These are phyloP conservation scores for Parathielavia hyrcaniae DNA, from an alignment of 495 filamentous ascomycete genomes.

Conservation along the genomic window DNA sequence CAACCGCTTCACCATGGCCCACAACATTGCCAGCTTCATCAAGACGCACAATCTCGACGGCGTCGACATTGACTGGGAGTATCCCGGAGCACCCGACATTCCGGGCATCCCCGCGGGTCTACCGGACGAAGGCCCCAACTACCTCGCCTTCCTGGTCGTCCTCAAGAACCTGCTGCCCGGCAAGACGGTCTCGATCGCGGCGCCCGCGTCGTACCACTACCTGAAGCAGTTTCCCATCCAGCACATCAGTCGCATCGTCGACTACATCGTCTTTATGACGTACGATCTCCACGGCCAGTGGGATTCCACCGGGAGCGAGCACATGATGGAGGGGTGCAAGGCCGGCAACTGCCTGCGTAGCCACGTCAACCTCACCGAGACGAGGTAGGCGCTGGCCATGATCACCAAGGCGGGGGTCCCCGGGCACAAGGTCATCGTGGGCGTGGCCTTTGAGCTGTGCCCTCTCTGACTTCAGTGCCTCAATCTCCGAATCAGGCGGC, in stretches of 20 bases:
- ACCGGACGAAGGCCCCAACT: slow-evolving; percentile 19
- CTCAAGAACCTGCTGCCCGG: slow-evolving; percentile 18
- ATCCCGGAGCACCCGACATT: slow-evolving; percentile 34
- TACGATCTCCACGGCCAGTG: slow-evolving; percentile 32
- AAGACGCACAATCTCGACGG: slow-evolving; percentile 33
- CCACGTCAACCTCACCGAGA: slow-evolving; percentile 45
- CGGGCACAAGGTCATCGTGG: no score
- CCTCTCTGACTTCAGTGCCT: no score
- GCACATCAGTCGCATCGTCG: slow-evolving; percentile 18
- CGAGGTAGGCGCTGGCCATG: slow-evolving; percentile 31
- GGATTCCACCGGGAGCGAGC: slow-evolving; percentile 14
- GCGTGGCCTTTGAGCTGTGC: no score
- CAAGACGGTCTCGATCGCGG: slow-evolving; percentile 26
- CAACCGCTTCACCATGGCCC: slow-evolving; percentile 24
- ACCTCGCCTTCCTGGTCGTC: slow-evolving; percentile 21
- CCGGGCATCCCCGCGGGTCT: slow-evolving; percentile 20
- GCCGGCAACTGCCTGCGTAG: slow-evolving; percentile 38
- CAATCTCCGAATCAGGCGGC: no score
- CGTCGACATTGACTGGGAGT: slow-evolving; percentile 40
- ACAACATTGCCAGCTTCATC: slow-evolving; percentile 29
- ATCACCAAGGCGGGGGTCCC: no score
- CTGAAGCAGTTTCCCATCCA: slow-evolving; percentile 20
- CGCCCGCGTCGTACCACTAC: slow-evolving; percentile 19
- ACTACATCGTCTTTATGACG: slow-evolving; percentile 33
- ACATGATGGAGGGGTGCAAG: slow-evolving; percentile 28